Conservation (phyloP, 306 rosid species). For the Inga leiocalycina region DNA sequence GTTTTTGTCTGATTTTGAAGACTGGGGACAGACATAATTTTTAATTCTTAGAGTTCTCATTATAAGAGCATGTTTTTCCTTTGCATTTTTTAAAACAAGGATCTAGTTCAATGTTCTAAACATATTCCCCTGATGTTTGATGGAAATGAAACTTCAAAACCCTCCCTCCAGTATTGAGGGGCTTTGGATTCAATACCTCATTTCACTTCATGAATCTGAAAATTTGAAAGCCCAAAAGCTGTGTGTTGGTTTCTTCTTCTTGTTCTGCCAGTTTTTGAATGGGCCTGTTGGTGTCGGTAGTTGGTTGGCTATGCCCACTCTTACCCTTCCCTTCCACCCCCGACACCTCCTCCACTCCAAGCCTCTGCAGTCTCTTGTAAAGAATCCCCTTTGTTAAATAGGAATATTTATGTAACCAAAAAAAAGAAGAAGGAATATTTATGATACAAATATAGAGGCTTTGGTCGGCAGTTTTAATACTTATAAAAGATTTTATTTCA, state of each 20-base stretch:
- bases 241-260: too few species aligned
- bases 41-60: too few species aligned
- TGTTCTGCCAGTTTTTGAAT: background rate
- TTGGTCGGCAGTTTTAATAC: background rate
- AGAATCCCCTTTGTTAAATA: background rate
- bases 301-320: background rate
- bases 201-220: background rate
- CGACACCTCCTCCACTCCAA: background rate
- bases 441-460: background rate
- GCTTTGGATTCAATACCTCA: too few species aligned
- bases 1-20: too few species aligned
- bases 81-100: background rate
- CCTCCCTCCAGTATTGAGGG: background rate
- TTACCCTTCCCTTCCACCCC: background rate
- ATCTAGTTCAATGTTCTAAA: background rate
- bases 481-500: background rate
- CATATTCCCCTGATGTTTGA: too few species aligned
- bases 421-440: background rate
- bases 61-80: background rate
- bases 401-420: background rate
- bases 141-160: background rate
- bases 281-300: background rate
- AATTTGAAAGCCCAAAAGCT: background rate
- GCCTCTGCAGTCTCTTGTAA: background rate
- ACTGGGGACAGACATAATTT: too few species aligned